phyloP scores from a whole-genome alignment of 2,329 filamentous ascomycete species.

The Paracamarosporium sp. region DNA sequence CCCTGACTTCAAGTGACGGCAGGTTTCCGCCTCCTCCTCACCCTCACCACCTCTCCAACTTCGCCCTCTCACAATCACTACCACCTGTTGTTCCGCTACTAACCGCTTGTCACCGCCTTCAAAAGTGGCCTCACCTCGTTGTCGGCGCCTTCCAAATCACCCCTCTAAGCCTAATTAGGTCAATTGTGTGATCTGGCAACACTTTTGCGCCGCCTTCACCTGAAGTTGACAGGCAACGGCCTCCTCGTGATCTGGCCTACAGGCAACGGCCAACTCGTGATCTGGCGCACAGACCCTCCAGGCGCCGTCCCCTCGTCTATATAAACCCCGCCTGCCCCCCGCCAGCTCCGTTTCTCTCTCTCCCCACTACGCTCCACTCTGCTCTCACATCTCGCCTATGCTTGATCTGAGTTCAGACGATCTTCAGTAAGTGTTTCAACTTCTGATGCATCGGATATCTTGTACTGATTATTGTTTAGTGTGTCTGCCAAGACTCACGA shows the following conservation, averaged over 20 bases:
- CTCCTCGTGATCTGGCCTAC: background rate
- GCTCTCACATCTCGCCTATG: background rate
- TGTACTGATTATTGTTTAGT: background rate
- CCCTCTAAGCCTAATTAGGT: background rate
- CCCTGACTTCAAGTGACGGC: too few species aligned
- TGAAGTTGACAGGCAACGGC: background rate
- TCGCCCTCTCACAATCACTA: background rate
- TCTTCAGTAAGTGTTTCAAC: background rate
- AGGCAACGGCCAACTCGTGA: too few species aligned
- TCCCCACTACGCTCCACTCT: slow-evolving; percentile 1
- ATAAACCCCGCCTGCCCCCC: slow-evolving; percentile 1
- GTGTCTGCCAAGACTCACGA: slow-evolving; percentile 17
- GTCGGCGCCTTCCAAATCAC: background rate
- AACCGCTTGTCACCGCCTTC: background rate
- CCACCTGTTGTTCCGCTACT: background rate
- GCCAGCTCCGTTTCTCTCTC: background rate
- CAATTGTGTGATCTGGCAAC: background rate
- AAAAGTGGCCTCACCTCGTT: background rate
- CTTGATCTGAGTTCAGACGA: background rate
- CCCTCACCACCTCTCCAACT: background rate
- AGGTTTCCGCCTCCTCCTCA: too few species aligned
- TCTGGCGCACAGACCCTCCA: background rate
- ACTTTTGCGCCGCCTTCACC: background rate
- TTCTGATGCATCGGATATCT: background rate
- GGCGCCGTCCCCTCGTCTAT: background rate